Evolutionary conservation across 2,329 filamentous ascomycete species (phyloP).

Genomic region (Venturiaceae sp.): DNA sequence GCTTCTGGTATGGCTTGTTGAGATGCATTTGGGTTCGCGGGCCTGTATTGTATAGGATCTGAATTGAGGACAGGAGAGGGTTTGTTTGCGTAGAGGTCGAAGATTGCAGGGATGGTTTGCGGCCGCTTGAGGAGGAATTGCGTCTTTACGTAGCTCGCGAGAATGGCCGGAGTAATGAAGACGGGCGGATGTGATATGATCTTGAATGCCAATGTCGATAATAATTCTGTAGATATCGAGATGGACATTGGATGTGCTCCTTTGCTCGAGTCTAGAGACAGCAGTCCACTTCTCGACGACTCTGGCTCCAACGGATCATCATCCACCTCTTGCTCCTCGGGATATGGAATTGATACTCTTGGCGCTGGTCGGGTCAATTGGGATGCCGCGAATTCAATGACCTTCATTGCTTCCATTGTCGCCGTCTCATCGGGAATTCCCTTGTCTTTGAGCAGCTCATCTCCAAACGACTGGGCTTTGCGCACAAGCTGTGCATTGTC

Average conservation of each 20-base stretch:
- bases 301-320: neutral
- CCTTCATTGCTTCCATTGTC: slow-evolving; percentile 5
- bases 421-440: slow-evolving; percentile 4
- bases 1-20: slow-evolving; percentile 62
- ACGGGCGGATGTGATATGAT: slow-evolving; percentile 67
- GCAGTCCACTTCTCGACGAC: slow-evolving; percentile 22
- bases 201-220: slow-evolving; percentile 52
- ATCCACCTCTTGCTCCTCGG: slow-evolving; percentile 23
- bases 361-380: slow-evolving; percentile 5
- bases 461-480: slow-evolving; percentile 6
- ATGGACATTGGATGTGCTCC: slow-evolving; percentile 2
- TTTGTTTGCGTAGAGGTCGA: slow-evolving; percentile 78
- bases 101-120: slow-evolving; percentile 67
- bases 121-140: slow-evolving; percentile 65
- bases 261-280: slow-evolving; percentile 29
- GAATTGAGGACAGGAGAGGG: slow-evolving; percentile 55
- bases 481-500: slow-evolving; percentile 8
- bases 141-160: slow-evolving; percentile 65
- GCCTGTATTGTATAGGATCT: slow-evolving; percentile 48
- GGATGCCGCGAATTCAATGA: slow-evolving; percentile 6
- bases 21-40: slow-evolving; percentile 55
- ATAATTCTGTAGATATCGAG: slow-evolving; percentile 27
- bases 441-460: slow-evolving; percentile 2
- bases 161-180: slow-evolving; percentile 65
- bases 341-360: neutral